Evolutionary conservation across 352 stramenopile genomes (phyloP), one percentile per base, ranked within the genome.

Genomic region (Phytopythium sindhum): DNA sequence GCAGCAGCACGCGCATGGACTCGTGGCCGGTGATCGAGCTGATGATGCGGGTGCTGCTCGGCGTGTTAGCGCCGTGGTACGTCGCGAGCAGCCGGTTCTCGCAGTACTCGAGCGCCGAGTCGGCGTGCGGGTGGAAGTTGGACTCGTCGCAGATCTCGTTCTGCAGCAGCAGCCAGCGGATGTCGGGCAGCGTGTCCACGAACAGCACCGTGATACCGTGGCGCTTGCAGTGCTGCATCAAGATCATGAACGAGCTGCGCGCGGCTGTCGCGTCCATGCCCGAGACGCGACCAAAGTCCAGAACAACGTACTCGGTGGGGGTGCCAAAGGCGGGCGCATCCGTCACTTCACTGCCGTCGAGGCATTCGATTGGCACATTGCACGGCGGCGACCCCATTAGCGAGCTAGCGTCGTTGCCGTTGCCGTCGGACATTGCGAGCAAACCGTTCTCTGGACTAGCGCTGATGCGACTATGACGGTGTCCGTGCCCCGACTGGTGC

Each of bases 241-340:
- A 61, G 53, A 92, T 92, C 84, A 93, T 91, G 57, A 96, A 87
- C 31, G 80, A 89, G 29, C 76, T 88, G 19, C 88, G 86, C 28
- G 86, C 86, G 8, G 87, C 88, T 9, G 89, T 96, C 4, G 87
- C 87, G 66, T 97, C 89, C 83, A 97, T 96, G 35, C 88, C 89
- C 21, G 88, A 93, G 35, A 96, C 89, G 44, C 80, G 85, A 21
- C 67, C 84, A 60, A 97, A 97, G 57, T 97, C 88, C 74, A 97
- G 89, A 26, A 97, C 86, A n/a, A 97, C 72, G 60, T 86, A 93
- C 67, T 91, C 74, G 2, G 86, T 93, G 1, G 84, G 80, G 10
- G 54, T 60, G 33, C 33, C 33, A 2, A 60, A 26, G 21, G 5
- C 54, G 2, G n/a, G 10, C 2, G 4, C 54, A 19, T 50, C 23